Base-by-base conservation (phyloP, 805 yeast species). In the Yarrowia porcina region DNA sequence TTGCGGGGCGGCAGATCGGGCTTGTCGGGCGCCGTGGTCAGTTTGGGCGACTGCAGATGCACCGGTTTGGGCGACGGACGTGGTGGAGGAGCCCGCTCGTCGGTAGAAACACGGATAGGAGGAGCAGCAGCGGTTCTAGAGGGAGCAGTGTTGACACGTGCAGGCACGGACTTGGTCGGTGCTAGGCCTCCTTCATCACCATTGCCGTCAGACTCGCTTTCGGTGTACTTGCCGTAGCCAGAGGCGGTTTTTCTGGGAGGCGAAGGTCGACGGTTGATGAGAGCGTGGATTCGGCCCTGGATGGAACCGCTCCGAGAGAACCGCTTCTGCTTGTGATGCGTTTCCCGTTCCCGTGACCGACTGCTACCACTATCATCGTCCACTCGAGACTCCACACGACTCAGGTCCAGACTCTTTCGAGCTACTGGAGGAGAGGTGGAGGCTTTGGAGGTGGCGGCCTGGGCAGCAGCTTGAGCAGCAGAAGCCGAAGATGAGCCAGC, bases 201-300 rank as follows among this genome's bases (percentile, higher is more conserved):
- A 39, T 33, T 64, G 3, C 63, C 49, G 4, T 41, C 64, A 4
- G 56, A 49, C 39, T 60, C 61, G 17, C 32, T 65, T 54, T 80
- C 86, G 0, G 92, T 85, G 70, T 81, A 89, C 70, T 83, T 83
- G 8, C 97, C 97, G 72, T 91, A 90, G 0, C 97, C 97, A 5
- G 79, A 73, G 0, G 96, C 96, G 0, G 93, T 85, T 68, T 82
- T 86, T 17, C 75, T 71, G 0, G 81, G 75, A 2, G 82, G 81
- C 12, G 82, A 81, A 45, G 72, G 69, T 12, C 69, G 67, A 23
- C 72, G 67, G 62, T 68, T 67, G 39, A 75, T 67, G 33, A 73
- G 70, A 36, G 67, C 66, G 32, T 73, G 71, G 25, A 75, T 73
- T 30, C 77, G 71, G 70, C 69, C 72, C 70, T 67, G 79, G 62